Evolutionary conservation across 179 eudicot species (phyloP).

Genomic region (Patellifolia procumbens): DNA sequence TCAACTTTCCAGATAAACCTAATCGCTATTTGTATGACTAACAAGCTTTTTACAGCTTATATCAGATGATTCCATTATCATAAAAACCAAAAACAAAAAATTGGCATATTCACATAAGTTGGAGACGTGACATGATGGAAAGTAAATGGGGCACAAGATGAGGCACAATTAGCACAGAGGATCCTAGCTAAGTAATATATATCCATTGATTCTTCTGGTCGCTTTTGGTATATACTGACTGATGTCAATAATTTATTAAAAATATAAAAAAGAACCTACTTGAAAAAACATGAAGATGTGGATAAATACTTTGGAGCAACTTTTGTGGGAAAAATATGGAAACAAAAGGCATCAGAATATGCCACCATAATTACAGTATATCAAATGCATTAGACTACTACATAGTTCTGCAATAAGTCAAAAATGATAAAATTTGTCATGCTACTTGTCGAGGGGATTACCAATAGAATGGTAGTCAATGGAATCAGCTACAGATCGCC

Average conservation of each 20-base stretch:
- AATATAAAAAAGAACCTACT: not conserved
- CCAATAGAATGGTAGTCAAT: conserved; percentile 82
- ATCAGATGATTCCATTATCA: no score
- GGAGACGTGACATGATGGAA: no score
- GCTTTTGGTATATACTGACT: not conserved
- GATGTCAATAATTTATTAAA: not conserved
- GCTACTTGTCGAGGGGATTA: conserved; percentile 31
- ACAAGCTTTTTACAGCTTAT: no score
- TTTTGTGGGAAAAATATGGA: no score
- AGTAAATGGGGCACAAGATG: not conserved
- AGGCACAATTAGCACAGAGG: not conserved
- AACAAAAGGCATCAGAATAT: not conserved
- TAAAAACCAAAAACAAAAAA: no score
- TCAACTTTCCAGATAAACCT: no score
- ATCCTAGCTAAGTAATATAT: not conserved
- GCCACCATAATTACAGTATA: not conserved
- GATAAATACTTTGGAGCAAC: not conserved
- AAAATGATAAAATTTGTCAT: not conserved
- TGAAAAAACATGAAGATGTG: not conserved
- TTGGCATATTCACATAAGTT: no score
- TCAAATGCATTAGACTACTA: not conserved
- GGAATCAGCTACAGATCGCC: conserved; percentile 71
- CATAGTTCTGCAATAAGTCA: not conserved
- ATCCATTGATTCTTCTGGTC: not conserved
- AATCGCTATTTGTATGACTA: no score